Evolutionary conservation across 1,284 basidiomycete species (phyloP).

Genomic region (Dichomitus squalens): DNA sequence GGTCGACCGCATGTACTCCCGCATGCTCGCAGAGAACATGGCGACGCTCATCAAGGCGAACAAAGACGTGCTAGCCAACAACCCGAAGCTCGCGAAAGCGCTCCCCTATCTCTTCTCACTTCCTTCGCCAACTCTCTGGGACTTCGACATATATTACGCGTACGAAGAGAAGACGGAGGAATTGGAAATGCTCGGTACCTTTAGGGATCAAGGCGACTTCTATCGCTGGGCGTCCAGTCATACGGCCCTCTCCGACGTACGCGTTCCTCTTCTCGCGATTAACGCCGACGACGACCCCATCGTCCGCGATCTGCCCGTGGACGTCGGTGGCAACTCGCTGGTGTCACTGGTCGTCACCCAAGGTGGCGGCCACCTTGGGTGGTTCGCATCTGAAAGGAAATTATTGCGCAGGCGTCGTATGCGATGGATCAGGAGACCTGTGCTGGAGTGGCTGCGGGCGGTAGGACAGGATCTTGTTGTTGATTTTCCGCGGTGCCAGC

Average conservation of each 20-base stretch:
- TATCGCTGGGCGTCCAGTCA: neutral
- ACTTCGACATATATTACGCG: constrained; percentile 72
- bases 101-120: constrained; percentile 48
- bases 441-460: neutral
- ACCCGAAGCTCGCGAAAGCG: constrained; percentile 29
- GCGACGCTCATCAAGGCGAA: constrained; percentile 6
- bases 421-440: neutral
- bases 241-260: constrained; percentile 50
- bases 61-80: constrained; percentile 2
- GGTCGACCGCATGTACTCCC: constrained; percentile 13
- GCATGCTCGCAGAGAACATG: constrained; percentile 10
- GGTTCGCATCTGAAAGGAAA: neutral
- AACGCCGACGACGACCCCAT: constrained; percentile 94
- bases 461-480: neutral
- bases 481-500: neutral
- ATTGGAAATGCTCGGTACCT: constrained; percentile 76
- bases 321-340: constrained; percentile 59
- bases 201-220: constrained; percentile 45
- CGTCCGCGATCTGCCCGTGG: constrained; percentile 61
- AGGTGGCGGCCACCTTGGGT: neutral
- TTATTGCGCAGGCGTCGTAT: neutral
- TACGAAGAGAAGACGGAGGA: constrained; percentile 70
- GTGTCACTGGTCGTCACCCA: constrained; percentile 18
- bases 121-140: constrained; percentile 54
- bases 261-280: constrained; percentile 77